Percentiles rank a stretch among this genome's conserved stretches.
Conservation (phyloP, 2,329 filamentous ascomycete species). For the Ophiostoma sp. region DNA sequence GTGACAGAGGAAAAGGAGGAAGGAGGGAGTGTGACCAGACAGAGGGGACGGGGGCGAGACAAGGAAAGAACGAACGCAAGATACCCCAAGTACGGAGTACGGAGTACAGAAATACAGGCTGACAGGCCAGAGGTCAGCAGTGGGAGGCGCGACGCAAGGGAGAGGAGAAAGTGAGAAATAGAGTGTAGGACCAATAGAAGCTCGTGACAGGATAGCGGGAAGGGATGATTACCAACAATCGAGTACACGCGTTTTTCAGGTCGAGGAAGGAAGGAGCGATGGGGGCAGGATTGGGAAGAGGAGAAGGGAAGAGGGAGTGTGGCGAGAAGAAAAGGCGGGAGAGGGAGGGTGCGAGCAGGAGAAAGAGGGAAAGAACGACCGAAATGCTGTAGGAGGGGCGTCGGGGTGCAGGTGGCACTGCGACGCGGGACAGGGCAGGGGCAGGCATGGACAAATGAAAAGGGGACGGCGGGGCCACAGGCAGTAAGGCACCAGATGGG, state of each 20-base stretch:
- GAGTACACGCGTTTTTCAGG: background rate
- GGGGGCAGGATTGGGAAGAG: background rate
- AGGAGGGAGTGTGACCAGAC: slow-evolving; percentile 9
- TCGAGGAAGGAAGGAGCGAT: background rate
- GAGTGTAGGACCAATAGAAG: background rate
- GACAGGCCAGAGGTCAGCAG: background rate
- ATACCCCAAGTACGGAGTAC: background rate
- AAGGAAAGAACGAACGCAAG: background rate
- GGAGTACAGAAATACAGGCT: background rate
- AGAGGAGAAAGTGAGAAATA: background rate
- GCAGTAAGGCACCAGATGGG: background rate
- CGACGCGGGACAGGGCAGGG: background rate
- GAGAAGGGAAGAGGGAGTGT: background rate
- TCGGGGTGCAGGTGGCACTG: background rate
- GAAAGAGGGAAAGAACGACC: background rate
- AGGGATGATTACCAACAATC: background rate
- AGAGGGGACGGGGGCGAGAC: background rate
- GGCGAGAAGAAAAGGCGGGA: background rate
- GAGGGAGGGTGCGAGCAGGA: background rate
- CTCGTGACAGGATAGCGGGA: background rate
- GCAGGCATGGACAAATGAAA: background rate
- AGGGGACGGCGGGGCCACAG: background rate
- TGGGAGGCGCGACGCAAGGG: slow-evolving; percentile 5
- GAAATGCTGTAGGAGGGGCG: background rate
- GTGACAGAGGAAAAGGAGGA: background rate